Evolutionary conservation across 1,284 basidiomycete species (phyloP).

Genomic region (Takashimella koratensis): DNA sequence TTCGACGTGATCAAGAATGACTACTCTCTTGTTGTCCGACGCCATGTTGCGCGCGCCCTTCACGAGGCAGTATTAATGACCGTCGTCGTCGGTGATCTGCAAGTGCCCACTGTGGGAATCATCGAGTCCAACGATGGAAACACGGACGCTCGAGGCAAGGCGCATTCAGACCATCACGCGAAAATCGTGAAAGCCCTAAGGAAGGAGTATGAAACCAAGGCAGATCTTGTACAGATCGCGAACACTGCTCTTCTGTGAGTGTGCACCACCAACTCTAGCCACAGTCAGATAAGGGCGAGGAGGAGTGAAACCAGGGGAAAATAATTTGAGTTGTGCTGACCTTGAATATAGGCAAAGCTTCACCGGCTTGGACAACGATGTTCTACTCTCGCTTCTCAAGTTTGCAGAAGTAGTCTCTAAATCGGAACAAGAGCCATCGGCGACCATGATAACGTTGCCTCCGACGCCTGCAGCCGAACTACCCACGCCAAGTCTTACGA

Average conservation of each 20-base stretch:
- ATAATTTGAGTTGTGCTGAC: too few relatives aligned
- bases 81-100: constrained; percentile 86
- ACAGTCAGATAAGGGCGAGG: too few relatives aligned
- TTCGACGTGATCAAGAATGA: constrained; percentile 86
- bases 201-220: constrained; percentile 70
- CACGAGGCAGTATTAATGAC: constrained; percentile 84
- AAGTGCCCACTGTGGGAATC: constrained; percentile 26
- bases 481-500: constrained; percentile 50
- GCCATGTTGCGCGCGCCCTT: constrained; percentile 79
- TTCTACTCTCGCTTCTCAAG: constrained; percentile 87
- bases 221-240: constrained; percentile 62
- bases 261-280: too few relatives aligned
- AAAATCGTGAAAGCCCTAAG: constrained; percentile 70
- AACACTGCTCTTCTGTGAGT: constrained; percentile 31
- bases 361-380: constrained; percentile 70
- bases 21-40: constrained; percentile 72
- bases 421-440: constrained; percentile 72
- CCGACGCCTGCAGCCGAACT: constrained; percentile 67
- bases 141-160: constrained; percentile 22
- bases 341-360: constrained; percentile 29
- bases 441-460: constrained; percentile 77
- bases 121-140: constrained; percentile 28
- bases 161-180: constrained; percentile 49
- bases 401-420: constrained; percentile 84
- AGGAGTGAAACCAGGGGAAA: too few relatives aligned